phyloP scores from a whole-genome alignment of 2,329 filamentous ascomycete genomes.

The Hymenotorrendiella dingleyae region DNA sequence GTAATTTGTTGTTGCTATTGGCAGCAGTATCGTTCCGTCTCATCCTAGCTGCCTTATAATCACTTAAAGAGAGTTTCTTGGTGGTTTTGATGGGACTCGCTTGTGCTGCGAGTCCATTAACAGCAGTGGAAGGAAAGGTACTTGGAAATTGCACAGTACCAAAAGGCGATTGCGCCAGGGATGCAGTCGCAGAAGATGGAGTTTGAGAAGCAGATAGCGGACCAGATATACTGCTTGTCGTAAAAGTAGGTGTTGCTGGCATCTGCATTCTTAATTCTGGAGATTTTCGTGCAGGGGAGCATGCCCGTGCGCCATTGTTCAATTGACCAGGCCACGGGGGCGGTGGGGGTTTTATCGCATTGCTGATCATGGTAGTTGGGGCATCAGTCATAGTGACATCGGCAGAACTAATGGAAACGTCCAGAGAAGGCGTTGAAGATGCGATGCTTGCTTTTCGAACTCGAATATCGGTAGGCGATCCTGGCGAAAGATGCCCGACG shows the following conservation, averaged over 20 bases:
- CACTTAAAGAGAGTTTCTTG: constrained; percentile 61
- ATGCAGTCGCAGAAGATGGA: constrained; percentile 41
- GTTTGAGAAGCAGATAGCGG: constrained; percentile 33
- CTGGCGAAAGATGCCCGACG: constrained; percentile 13
- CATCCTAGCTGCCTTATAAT: constrained; percentile 51
- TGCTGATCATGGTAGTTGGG: constrained; percentile 15
- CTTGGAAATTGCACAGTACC: constrained; percentile 35
- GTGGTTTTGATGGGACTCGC: constrained; percentile 52
- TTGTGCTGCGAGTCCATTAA: constrained; percentile 40
- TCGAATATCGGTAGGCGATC: constrained; percentile 21
- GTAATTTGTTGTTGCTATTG: constrained; percentile 15
- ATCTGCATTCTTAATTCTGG: constrained; percentile 42
- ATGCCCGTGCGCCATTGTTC: not conserved
- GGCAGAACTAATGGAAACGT: constrained; percentile 9
- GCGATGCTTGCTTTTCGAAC: constrained; percentile 21
- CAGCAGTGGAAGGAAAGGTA: constrained; percentile 37
- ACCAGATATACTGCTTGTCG: constrained; percentile 31
- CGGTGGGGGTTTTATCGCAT: constrained; percentile 27
- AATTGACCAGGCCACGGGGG: constrained; percentile 24
- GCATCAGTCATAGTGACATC: constrained; percentile 27
- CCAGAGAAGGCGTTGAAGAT: constrained; percentile 24
- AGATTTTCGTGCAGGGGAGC: constrained; percentile 12
- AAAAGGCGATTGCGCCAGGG: constrained; percentile 46
- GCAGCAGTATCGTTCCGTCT: constrained; percentile 25
- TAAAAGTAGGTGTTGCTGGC: constrained; percentile 48